Base-by-base conservation (phyloP, 352 stramenopile genomes). In the Phytophthora citricola region DNA sequence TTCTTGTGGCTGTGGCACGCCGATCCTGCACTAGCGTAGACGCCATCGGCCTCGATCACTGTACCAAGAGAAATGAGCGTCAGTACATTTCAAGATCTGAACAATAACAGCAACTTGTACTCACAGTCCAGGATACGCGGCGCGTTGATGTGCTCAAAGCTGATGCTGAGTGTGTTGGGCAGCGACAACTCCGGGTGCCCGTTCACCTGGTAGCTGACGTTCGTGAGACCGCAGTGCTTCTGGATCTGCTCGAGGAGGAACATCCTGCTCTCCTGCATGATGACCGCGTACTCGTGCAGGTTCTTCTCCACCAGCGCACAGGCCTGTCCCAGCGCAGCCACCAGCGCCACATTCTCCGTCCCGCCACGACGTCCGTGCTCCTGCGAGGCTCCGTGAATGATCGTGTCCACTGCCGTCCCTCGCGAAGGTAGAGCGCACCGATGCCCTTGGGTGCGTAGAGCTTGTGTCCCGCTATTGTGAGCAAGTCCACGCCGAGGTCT, bases 391-490 rank as follows among this genome's bases (percentile, higher is more conserved):
- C 96, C 96, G 68, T 98, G 94, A 53, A 98, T 89, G 11, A 99
- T 75, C 59, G 92, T 77, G 12, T 81, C 59, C 3, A 83, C 77
- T 1, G 62, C 27, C 10, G 87, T 82, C 48, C 65, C 39, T 55
- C 17, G 40, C 83, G 82, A 57, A 95, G 82, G 64, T 92, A 95
- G 12, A 97, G 81, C 12, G 86, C 87, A 11, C 89, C 89, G 40
- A 96, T 77, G 14, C 89, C 89, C 61, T 99, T 99, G 5, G 98
- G 97, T 5, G 95, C 97, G 56, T 98, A 98, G 57, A 99, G 87
- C 75, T 99, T 99, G 77, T 99, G 98, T 5, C 97, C 98, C 0
- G 98, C 97, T 34, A 99, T 71, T 0, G 96, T 98, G 22, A 99
- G 75, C 73, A 99, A 91, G 63, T 99, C 97, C 22, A 98, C 91